Evolutionary conservation across 2,329 filamentous ascomycete genomes (phyloP), one percentile per base, ranked within the genome.

Genomic region (Shiraia bambusicola): DNA sequence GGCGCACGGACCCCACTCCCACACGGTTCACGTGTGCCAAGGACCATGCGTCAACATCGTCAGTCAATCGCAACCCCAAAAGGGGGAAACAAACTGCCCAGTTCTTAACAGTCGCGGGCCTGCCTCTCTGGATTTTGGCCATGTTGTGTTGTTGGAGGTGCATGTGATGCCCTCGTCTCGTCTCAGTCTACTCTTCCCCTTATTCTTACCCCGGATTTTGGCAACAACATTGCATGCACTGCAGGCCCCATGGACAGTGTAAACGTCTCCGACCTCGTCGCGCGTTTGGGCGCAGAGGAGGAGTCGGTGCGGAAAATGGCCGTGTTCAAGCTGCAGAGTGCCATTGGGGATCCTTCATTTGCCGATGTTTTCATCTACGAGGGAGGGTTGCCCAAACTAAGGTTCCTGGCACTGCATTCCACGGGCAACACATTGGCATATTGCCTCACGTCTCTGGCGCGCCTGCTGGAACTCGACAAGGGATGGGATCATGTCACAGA

Each of bases 291-390:
- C 31, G 80, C 78, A 54, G 77, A 81, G 42, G 80, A 95, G 72
- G 93, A 98, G 76, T 91, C 88, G 42, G 85, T 88, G 56, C 88
- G 91, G 63, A 98, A 98, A 72, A 96, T 97, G 88, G 93, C 93
- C 47, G 93, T 94, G 47, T 98, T 98, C 80, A 96, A 96, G 74
- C 82, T 98, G 53, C 93, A 98, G 72, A 86, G 82, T 51, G 90
- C 88, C 49, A 95, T 98, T 70, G 92, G 91, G 66, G 93, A 98
- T 71, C 92, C 92, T 17, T 87, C 90, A 36, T 97, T 97, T 69
- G 93, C 93, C 61, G 93, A 97, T 69, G 84, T 94, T 58, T 98
- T 98, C 73, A 95, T 97, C 49, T 83, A 86, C 37, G 87, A 90
- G 35, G 90, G 90, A 42, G 93, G 93, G 3, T 77, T 97, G 52